Percentiles rank a stretch among this genome's conserved stretches.
These are phyloP conservation scores for Pseudopithomyces maydicus DNA, from an alignment of 2,329 filamentous ascomycete species.

Conservation along the genomic window DNA sequence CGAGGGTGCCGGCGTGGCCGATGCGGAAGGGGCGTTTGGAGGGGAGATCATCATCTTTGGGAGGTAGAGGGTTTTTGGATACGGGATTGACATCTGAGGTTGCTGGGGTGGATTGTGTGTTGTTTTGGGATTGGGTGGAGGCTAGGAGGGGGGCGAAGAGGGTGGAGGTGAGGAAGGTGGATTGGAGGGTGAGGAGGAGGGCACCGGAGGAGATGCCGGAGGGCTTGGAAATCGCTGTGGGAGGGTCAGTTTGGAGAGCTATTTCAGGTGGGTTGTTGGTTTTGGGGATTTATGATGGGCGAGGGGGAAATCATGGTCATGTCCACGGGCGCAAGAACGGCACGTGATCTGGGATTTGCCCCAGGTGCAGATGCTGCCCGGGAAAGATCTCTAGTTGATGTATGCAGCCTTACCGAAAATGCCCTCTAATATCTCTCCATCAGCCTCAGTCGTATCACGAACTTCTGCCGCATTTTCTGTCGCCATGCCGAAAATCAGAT, in stretches of 20 bases:
- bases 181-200: constrained; percentile 11
- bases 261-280: no score
- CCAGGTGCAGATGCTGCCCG: neutral
- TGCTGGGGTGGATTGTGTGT: neutral
- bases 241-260: neutral
- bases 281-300: no score
- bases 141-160: constrained; percentile 11
- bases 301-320: no score
- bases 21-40: constrained; percentile 31
- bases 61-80: neutral
- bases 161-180: constrained; percentile 8
- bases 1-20: constrained; percentile 38
- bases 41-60: constrained; percentile 14
- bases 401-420: neutral
- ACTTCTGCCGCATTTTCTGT: no score
- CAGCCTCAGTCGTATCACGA: no score
- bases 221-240: constrained; percentile 12
- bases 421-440: neutral
- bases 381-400: neutral
- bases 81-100: no score
- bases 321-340: no score
- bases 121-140: constrained; percentile 3
- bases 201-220: constrained; percentile 8
- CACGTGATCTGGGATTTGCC: neutral
- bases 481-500: no score